Evolutionary conservation across 139 green algal genomes (phyloP), one percentile per base, ranked within the genome.

Genomic region (Haematococcus sp.): DNA sequence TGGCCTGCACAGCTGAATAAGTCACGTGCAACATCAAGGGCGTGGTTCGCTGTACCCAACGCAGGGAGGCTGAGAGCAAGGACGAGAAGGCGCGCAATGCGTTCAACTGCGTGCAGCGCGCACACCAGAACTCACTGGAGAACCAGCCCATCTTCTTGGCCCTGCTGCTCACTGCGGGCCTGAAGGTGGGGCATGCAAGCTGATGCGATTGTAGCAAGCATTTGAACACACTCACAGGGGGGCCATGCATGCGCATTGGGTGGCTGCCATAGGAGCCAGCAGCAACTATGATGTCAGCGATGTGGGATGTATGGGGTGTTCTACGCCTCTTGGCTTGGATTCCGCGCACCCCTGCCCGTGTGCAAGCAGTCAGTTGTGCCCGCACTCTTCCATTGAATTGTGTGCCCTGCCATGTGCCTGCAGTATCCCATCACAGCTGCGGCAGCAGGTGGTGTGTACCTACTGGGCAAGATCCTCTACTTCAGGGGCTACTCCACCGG

Each of bases 101-200:
- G 31, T 91, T 85, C 70, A 88, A 92, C 68, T 92, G 80, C 68
- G 49, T 86, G n/a, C 87, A 91, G 65, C 68, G 82, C 27, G 89
- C 69, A 0, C 88, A 93, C 71, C 86, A 92, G 79, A 91, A 93
- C 78, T 81, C 67, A 15, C 74, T 94, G 34, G 89, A 94, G 76
- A 85, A 85, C 61, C 76, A 84, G 35, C 84, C 86, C 27, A 82
- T 70, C 43, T 85, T 86, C 73, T 56, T 89, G 61, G 71, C 32
- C 0, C 67, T 89, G 65, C 67, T 88, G 16, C 25, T 80, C 0
- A 46, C 61, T 0, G 75, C 84, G 27, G 83, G 81, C 40, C 40
- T 49, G 7, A 49, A 49, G 40, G 40, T 49, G 40, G 11, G 40
- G 40, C 40, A 49, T 11, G 40, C 25, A 35, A 88, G 32, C 77